A percentile compares a stretch with the other conserved stretches of the same genome.
phyloP scores from a whole-genome alignment of 2,329 filamentous ascomycete genomes.

The Ophiostoma sp. region DNA sequence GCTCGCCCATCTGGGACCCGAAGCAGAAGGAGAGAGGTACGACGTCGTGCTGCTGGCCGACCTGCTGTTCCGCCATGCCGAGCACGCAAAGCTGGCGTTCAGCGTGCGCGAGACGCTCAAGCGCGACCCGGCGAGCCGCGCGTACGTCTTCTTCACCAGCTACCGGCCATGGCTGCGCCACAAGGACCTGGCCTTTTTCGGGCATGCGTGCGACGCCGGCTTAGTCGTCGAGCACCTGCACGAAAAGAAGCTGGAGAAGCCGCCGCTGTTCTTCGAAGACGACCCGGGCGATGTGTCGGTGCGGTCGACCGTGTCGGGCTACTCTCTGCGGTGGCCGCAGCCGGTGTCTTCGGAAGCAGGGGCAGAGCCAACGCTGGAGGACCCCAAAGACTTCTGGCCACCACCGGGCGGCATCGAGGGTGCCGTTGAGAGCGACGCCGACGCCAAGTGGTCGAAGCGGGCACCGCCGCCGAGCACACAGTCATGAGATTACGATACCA shows the following conservation, averaged over 20 bases:
- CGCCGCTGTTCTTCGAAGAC: slow-evolving; percentile 76
- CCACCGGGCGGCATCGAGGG: slow-evolving; percentile 19
- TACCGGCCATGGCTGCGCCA: slow-evolving; percentile 86
- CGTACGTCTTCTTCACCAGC: slow-evolving; percentile 88
- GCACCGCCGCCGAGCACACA: not conserved
- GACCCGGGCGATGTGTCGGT: slow-evolving; percentile 80
- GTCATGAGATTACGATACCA: too few relatives aligned
- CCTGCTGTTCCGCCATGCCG: slow-evolving; percentile 83
- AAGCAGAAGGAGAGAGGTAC: slow-evolving; percentile 44
- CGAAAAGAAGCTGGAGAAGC: slow-evolving; percentile 75
- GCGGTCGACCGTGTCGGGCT: slow-evolving; percentile 76
- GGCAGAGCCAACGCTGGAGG: not conserved
- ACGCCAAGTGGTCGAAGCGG: slow-evolving; percentile 1
- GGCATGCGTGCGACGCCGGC: slow-evolving; percentile 62
- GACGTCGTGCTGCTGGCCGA: slow-evolving; percentile 84
- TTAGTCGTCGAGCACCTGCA: slow-evolving; percentile 74
- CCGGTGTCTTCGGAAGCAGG: slow-evolving; percentile 24
- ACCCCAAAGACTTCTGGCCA: slow-evolving; percentile 23
- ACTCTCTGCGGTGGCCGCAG: slow-evolving; percentile 61
- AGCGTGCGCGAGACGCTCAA: slow-evolving; percentile 65
- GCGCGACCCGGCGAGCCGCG: slow-evolving; percentile 49
- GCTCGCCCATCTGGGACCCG: slow-evolving; percentile 45
- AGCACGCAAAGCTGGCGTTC: slow-evolving; percentile 71
- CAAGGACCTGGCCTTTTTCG: slow-evolving; percentile 83
- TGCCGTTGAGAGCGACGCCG: not conserved